Percentiles rank a stretch among this genome's conserved stretches.
Evolutionary conservation across 2,329 filamentous ascomycete genomes (phyloP).

Genomic region (Pseudogymnoascus sp.): DNA sequence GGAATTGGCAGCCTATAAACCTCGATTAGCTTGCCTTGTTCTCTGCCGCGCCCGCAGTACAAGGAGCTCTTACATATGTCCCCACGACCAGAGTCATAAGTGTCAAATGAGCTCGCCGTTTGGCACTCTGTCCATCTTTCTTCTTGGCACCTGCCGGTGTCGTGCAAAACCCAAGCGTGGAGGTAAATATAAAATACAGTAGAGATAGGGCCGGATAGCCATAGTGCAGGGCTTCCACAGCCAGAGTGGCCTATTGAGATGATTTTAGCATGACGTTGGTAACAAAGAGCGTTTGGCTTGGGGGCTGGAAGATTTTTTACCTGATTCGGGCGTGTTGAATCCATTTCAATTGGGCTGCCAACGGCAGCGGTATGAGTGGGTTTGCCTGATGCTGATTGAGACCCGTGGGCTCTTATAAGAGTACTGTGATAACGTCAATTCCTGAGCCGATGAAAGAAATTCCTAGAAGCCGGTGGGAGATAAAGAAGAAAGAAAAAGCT

Average conservation of each 20-base stretch:
- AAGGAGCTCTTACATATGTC: constrained; percentile 34
- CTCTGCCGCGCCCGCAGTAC: constrained; percentile 12
- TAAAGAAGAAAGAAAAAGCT: constrained; percentile 1
- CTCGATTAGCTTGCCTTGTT: constrained; percentile 22
- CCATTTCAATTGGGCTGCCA: not conserved
- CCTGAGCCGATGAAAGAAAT: not conserved
- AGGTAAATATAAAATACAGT: constrained; percentile 48
- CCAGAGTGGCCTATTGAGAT: constrained; percentile 1
- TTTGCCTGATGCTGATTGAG: not conserved
- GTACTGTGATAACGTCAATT: not conserved
- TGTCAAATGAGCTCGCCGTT: constrained; percentile 37
- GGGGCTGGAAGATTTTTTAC: not conserved
- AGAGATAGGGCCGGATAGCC: constrained; percentile 51
- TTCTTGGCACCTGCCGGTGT: constrained; percentile 41
- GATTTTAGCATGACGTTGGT: not conserved
- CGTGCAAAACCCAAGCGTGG: constrained; percentile 44
- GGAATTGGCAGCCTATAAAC: constrained; percentile 33
- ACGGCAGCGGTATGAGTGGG: not conserved
- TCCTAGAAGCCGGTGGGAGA: not conserved
- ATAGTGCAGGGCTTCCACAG: constrained; percentile 43
- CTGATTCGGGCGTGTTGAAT: not conserved
- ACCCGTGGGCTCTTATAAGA: not conserved
- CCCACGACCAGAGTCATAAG: constrained; percentile 31
- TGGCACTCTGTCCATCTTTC: constrained; percentile 32
- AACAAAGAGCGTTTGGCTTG: not conserved